A percentile compares a stretch with the other conserved stretches of the same genome.
Conservation (phyloP, 345 rosid genomes). For the Eutrema heterophyllum region DNA sequence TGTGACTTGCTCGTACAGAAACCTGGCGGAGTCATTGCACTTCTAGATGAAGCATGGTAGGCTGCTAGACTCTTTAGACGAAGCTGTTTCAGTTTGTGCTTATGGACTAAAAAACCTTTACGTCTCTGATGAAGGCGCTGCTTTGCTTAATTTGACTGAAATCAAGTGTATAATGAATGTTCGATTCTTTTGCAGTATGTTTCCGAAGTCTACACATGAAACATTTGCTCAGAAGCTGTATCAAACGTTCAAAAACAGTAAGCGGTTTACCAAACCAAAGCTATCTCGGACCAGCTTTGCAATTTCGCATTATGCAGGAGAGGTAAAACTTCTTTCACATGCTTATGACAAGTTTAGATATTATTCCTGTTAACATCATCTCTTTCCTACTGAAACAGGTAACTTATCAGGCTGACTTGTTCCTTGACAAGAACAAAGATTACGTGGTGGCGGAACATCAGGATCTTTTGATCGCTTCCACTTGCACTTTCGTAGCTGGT, state of each 20-base stretch:
- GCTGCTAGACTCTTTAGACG: conserved; percentile 25
- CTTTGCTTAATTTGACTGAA: conserved; percentile 4
- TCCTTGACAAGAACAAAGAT: conserved; percentile 99
- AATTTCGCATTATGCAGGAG: conserved; percentile 98
- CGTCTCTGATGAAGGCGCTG: conserved; percentile 1
- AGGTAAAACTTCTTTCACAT: conserved; percentile 49
- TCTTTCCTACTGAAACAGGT: conserved; percentile 48
- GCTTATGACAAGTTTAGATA: conserved; percentile 14
- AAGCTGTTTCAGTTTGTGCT: conserved; percentile 3
- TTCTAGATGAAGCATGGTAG: conserved; percentile 98
- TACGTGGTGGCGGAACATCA: conserved; percentile 99
- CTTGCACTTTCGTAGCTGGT: conserved; percentile 66
- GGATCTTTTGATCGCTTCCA: conserved; percentile 78
- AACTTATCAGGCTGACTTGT: conserved; percentile 80
- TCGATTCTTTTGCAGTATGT: conserved; percentile 66
- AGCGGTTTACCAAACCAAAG: conserved; percentile 97
- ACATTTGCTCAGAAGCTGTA: conserved; percentile 98
- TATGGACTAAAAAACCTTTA: conserved; percentile 7
- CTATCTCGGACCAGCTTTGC: conserved; percentile 95
- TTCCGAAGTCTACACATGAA: conserved; percentile 97
- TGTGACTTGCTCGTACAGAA: conserved; percentile 53
- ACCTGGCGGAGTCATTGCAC: conserved; percentile 98
- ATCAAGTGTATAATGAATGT: conserved; percentile 10
- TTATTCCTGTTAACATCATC: conserved; percentile 12
- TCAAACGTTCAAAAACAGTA: conserved; percentile 90